phyloP scores from a whole-genome alignment of 805 yeast species.

The Dipodascus albidus region DNA sequence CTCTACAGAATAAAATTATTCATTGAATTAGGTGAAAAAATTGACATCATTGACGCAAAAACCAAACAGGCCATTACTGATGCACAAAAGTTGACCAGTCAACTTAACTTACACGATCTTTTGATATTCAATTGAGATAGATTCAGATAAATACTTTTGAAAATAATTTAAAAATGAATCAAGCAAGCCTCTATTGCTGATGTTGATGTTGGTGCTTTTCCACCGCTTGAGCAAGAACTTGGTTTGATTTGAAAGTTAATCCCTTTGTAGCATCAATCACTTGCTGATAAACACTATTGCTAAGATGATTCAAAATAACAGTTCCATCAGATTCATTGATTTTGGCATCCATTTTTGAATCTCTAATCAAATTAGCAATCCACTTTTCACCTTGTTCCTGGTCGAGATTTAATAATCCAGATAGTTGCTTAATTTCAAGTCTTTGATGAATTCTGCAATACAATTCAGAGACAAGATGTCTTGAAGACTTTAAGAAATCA shows the following conservation, averaged over 20 bases:
- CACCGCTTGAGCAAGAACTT: conserved; percentile 35
- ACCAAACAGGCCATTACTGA: not conserved
- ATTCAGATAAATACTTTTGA: not conserved
- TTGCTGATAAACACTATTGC: conserved; percentile 50
- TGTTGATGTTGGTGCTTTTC: conserved; percentile 5
- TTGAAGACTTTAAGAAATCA: conserved; percentile 35
- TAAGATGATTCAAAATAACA: conserved; percentile 42
- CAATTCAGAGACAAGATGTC: conserved; percentile 41
- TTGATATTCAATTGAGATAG: not conserved
- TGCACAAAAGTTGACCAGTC: not conserved
- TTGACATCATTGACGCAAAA: not conserved
- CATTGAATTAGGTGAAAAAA: not conserved
- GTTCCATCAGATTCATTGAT: conserved; percentile 41
- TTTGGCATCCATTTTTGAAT: conserved; percentile 41
- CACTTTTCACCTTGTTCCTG: conserved; percentile 40
- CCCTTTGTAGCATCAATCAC: conserved; percentile 60
- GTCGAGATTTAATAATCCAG: conserved; percentile 33
- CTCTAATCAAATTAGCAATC: conserved; percentile 39
- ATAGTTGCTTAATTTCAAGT: conserved; percentile 35
- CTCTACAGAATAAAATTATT: not conserved
- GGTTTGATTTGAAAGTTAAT: conserved; percentile 46
- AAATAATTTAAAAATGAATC: no score
- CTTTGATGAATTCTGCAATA: conserved; percentile 42
- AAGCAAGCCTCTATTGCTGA: not conserved
- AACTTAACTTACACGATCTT: not conserved